Evolutionary conservation across 2,329 filamentous ascomycete genomes (phyloP).

Genomic region (Colletotrichum orchidophilum): DNA sequence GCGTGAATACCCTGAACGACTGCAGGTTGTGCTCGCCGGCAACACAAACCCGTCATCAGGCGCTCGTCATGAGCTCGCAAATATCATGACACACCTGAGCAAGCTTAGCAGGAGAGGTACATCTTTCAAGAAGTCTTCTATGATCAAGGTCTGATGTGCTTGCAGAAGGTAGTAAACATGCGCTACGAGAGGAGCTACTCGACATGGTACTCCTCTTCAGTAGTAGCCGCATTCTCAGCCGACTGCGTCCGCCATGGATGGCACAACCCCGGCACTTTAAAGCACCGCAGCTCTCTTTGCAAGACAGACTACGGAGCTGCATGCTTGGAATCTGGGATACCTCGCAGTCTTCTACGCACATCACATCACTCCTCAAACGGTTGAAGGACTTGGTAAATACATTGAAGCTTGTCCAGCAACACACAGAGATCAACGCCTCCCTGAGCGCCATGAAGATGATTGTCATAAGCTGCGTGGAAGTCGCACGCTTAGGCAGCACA

Average conservation of each 20-base stretch:
- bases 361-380: not conserved
- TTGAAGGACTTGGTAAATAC: not conserved
- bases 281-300: not conserved
- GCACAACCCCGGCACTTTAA: not conserved
- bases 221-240: not conserved
- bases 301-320: not conserved
- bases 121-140: not conserved
- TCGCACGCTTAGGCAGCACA: too few relatives aligned
- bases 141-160: not conserved
- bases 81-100: not conserved
- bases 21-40: not conserved
- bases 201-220: constrained; percentile 1
- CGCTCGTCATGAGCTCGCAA: not conserved
- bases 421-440: too few relatives aligned
- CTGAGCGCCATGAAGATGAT: too few relatives aligned
- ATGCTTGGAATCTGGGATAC: not conserved
- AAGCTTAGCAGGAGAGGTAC: not conserved
- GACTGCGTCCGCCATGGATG: not conserved
- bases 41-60: not conserved
- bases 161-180: not conserved
- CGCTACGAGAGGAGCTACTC: not conserved
- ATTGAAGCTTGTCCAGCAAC: too few relatives aligned
- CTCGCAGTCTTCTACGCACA: not conserved
- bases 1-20: not conserved
- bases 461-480: too few relatives aligned